These are phyloP conservation scores for Avena atlantica DNA, from an alignment of 176 grass and related monocot genomes.

Conservation along the genomic window DNA sequence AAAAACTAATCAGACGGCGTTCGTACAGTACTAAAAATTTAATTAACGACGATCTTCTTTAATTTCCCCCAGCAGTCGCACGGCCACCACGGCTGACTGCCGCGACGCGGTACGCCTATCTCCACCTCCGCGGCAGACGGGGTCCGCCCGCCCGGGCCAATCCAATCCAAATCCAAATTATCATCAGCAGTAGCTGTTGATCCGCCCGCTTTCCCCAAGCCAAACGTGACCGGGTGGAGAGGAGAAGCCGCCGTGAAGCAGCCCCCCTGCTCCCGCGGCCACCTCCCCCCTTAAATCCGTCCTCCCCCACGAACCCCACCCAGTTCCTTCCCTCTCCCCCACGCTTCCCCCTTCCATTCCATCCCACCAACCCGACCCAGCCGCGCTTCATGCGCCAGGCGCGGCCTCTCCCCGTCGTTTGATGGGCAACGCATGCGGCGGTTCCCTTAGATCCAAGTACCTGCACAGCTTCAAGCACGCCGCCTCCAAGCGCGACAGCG, in stretches of 20 bases:
- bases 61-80: neutral
- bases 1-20: neutral
- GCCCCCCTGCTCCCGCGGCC: neutral
- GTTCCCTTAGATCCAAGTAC: slow-evolving; percentile 75
- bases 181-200: slow-evolving; percentile 13
- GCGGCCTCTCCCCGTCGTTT: slow-evolving; percentile 58
- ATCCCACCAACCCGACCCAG: neutral
- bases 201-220: slow-evolving; percentile 44
- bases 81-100: neutral
- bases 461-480: slow-evolving; percentile 57
- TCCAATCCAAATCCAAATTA: neutral
- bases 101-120: neutral
- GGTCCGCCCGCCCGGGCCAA: neutral
- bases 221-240: slow-evolving; percentile 40
- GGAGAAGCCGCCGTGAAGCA: slow-evolving; percentile 57
- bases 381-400: slow-evolving; percentile 42
- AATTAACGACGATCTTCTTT: neutral
- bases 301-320: neutral
- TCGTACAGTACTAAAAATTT: neutral
- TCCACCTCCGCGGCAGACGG: neutral
- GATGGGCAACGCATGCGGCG: slow-evolving; percentile 97
- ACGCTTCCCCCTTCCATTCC: neutral
- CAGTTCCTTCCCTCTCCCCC: slow-evolving; percentile 6
- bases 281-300: slow-evolving; percentile 45
- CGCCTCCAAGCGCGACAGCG: slow-evolving; percentile 43